A percentile compares a stretch with the other conserved stretches of the same genome.
phyloP scores from a whole-genome alignment of 2,329 filamentous ascomycete genomes.

The Trichoderma lentiforme region DNA sequence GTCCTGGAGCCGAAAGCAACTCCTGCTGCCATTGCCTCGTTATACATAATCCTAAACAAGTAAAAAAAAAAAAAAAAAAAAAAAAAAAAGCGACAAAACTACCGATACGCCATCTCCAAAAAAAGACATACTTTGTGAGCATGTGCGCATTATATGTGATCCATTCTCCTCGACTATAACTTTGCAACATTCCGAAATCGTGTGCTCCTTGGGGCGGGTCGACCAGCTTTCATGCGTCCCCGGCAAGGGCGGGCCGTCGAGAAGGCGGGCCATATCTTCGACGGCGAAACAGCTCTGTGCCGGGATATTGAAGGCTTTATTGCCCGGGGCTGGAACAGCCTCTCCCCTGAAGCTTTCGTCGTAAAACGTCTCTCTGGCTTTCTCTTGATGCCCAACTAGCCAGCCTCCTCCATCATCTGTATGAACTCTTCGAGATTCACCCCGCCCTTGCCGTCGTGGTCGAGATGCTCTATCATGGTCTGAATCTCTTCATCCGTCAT shows the following conservation, averaged over 20 bases:
- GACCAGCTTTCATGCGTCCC: background rate
- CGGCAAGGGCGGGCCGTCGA: background rate
- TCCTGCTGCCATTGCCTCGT: conserved; percentile 2
- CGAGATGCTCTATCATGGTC: conserved; percentile 98
- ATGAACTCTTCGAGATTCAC: conserved; percentile 68
- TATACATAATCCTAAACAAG: conserved; percentile 15
- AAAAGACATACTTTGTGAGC: conserved; percentile 1
- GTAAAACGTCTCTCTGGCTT: background rate
- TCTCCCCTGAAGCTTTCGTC: background rate
- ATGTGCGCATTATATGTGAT: conserved; percentile 12
- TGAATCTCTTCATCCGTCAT: conserved; percentile 88
- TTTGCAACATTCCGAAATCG: background rate
- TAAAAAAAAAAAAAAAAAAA: background rate
- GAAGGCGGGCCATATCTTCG: background rate
- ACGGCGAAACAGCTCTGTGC: background rate
- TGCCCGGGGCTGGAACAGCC: background rate
- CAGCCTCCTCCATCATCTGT: conserved; percentile 53
- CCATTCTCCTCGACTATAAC: background rate
- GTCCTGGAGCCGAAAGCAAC: background rate
- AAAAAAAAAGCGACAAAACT: background rate
- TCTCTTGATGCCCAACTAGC: background rate
- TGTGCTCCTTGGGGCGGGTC: background rate
- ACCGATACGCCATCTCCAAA: conserved; percentile 14
- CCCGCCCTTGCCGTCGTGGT: conserved; percentile 86
- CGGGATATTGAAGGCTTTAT: background rate